Percentiles rank a stretch among this genome's conserved stretches.
phyloP scores from a whole-genome alignment of 176 grass and related monocot genomes.

The Olyra latifolia region DNA sequence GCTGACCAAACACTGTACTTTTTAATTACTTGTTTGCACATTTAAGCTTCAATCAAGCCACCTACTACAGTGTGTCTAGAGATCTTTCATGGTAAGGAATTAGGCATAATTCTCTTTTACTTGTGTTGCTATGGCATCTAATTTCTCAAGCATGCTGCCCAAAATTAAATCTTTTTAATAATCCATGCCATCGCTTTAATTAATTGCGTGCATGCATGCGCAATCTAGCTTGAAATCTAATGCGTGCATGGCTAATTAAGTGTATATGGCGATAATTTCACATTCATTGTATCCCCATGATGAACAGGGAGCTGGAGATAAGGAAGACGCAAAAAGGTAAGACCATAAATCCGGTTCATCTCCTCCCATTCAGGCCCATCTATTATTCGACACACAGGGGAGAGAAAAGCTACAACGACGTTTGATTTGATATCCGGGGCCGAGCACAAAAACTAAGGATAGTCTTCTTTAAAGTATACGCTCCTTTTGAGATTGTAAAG shows the following conservation, averaged over 20 bases:
- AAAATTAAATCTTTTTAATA: neutral
- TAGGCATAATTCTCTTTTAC: constrained; percentile 7
- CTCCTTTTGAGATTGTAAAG: neutral
- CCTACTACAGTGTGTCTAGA: neutral
- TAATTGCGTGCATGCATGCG: neutral
- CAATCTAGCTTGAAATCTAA: neutral
- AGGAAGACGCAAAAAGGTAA: neutral
- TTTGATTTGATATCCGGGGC: constrained; percentile 30
- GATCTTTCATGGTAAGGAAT: constrained; percentile 22
- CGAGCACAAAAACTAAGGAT: neutral
- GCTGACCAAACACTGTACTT: constrained; percentile 41
- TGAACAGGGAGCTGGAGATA: neutral
- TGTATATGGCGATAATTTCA: neutral
- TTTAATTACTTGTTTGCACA: constrained; percentile 29
- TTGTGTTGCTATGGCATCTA: neutral
- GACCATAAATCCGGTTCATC: neutral
- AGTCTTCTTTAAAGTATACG: neutral
- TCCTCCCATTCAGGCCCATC: neutral
- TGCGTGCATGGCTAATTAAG: neutral
- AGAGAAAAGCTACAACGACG: neutral
- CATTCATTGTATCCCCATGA: neutral
- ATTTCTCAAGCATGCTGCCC: neutral
- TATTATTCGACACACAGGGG: constrained; percentile 16
- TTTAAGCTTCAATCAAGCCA: constrained; percentile 22
- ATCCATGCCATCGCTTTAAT: neutral